A percentile compares a stretch with the other conserved stretches of the same genome.
These are phyloP conservation scores for Penicillium salamii DNA, from an alignment of 495 filamentous ascomycete species.

Conservation along the genomic window DNA sequence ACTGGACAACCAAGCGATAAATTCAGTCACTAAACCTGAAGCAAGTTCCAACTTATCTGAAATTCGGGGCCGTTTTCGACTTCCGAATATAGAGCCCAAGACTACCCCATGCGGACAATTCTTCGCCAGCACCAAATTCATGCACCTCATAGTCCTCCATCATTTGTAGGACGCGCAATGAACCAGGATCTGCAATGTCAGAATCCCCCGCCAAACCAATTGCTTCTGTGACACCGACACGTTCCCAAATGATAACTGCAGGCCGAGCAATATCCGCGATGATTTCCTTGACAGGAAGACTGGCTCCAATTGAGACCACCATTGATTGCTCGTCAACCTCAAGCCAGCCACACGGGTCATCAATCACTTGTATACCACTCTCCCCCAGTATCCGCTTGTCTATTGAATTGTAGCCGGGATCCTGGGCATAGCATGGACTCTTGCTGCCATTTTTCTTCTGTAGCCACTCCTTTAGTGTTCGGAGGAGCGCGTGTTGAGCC, in stretches of 20 bases:
- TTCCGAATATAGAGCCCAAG: neutral
- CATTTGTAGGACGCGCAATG: neutral
- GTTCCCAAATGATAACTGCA: neutral
- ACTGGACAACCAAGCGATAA: too few species aligned
- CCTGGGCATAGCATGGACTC: slow-evolving; percentile 22
- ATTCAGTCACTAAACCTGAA: too few species aligned
- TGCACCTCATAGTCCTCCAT: neutral
- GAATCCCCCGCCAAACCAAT: too few species aligned
- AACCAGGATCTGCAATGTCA: neutral
- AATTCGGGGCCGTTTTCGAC: neutral
- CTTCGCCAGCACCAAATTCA: neutral
- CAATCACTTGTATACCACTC: neutral
- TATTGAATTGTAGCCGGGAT: slow-evolving; percentile 19
- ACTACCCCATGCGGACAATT: neutral
- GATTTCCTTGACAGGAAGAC: neutral
- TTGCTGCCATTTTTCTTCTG: neutral
- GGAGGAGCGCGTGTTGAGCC: slow-evolving; percentile 15
- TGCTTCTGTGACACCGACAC: neutral
- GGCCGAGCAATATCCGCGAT: slow-evolving; percentile 1
- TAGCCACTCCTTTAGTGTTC: slow-evolving; percentile 14
- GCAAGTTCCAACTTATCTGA: too few species aligned
- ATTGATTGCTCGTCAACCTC: neutral
- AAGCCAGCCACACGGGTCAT: neutral
- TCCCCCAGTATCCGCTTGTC: slow-evolving; percentile 8
- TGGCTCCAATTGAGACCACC: neutral